Evolutionary conservation across 805 yeast species (phyloP).

Genomic region (Candida hungchunana): DNA sequence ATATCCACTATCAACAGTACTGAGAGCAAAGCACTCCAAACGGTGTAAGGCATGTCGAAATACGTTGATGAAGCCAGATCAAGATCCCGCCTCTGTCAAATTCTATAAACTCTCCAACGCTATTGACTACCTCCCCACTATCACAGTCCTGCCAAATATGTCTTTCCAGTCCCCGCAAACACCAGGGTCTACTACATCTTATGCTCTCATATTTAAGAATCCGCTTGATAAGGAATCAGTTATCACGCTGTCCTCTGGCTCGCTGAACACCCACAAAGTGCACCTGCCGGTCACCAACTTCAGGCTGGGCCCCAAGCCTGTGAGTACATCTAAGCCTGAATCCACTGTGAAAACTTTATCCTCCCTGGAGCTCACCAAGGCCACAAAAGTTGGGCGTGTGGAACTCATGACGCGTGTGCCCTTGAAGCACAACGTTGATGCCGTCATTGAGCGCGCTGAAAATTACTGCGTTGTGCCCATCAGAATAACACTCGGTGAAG

Average conservation of each 20-base stretch:
- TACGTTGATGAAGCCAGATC: conserved; percentile 27
- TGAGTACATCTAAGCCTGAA: conserved; percentile 17
- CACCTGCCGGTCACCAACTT: conserved; percentile 20
- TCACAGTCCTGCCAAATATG: conserved; percentile 1
- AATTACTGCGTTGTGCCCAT: conserved; percentile 30
- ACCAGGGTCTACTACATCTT: background rate
- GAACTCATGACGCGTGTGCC: conserved; percentile 28
- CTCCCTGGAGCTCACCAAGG: conserved; percentile 25
- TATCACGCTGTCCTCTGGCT: conserved; percentile 16
- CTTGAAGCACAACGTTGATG: conserved; percentile 8
- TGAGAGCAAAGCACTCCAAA: conserved; percentile 22
- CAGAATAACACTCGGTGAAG: conserved; percentile 5
- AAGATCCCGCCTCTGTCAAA: conserved; percentile 21
- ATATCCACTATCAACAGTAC: conserved; percentile 19
- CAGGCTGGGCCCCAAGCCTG: conserved; percentile 17
- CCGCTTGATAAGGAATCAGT: conserved; percentile 13
- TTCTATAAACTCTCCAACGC: conserved; percentile 28
- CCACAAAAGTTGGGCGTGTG: conserved; percentile 27
- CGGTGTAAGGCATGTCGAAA: conserved; percentile 28
- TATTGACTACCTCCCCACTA: conserved; percentile 21
- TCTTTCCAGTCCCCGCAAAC: background rate
- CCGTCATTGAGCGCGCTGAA: conserved; percentile 20
- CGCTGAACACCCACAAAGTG: conserved; percentile 3
- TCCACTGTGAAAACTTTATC: conserved; percentile 27
- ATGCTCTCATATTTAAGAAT: conserved; percentile 16